Evolutionary conservation across 164 flowering plant genomes (phyloP).

Genomic region (Vitis riparia): DNA sequence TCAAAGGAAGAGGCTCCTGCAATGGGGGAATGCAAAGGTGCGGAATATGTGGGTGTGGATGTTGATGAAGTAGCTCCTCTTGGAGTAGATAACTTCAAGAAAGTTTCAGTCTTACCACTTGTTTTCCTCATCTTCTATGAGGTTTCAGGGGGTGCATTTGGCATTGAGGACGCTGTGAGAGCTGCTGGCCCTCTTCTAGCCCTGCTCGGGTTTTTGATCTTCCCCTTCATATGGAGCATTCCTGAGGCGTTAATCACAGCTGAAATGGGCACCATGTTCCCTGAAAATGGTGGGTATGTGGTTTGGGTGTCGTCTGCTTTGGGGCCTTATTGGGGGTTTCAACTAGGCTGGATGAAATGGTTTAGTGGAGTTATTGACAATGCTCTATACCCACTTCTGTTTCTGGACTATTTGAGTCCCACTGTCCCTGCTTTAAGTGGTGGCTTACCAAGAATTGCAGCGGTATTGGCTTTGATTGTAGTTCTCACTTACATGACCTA

Average conservation of each 20-base stretch:
- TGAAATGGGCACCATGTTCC: slow-evolving; percentile 69
- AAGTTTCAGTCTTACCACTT: slow-evolving; percentile 56
- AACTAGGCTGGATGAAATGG: slow-evolving; percentile 74
- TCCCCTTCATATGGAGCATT: slow-evolving; percentile 63
- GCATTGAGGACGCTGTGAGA: slow-evolving; percentile 50
- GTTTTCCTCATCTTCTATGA: slow-evolving; percentile 63
- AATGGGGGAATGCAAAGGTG: slow-evolving; percentile 36
- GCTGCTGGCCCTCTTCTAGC: slow-evolving; percentile 68
- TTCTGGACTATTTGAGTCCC: slow-evolving; percentile 55
- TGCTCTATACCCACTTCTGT: slow-evolving; percentile 57
- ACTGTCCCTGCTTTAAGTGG: slow-evolving; percentile 35
- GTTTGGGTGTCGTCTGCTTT: slow-evolving; percentile 64
- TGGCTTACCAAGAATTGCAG: slow-evolving; percentile 37
- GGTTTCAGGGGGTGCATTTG: slow-evolving; percentile 70
- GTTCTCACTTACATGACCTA: slow-evolving; percentile 54
- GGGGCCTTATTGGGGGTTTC: slow-evolving; percentile 64
- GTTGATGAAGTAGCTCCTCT: slow-evolving; percentile 32
- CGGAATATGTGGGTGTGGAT: slow-evolving; percentile 19
- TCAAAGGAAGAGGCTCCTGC: slow-evolving; percentile 31
- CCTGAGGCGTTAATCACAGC: slow-evolving; percentile 64
- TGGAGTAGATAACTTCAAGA: slow-evolving; percentile 22
- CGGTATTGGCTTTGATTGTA: slow-evolving; percentile 32
- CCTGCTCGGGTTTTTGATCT: slow-evolving; percentile 50
- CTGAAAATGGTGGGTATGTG: slow-evolving; percentile 65
- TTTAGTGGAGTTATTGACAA: slow-evolving; percentile 67